A percentile compares a stretch with the other conserved stretches of the same genome.
These are phyloP conservation scores for Suhomyces kilbournensis DNA, from an alignment of 805 yeast species.

Conservation along the genomic window DNA sequence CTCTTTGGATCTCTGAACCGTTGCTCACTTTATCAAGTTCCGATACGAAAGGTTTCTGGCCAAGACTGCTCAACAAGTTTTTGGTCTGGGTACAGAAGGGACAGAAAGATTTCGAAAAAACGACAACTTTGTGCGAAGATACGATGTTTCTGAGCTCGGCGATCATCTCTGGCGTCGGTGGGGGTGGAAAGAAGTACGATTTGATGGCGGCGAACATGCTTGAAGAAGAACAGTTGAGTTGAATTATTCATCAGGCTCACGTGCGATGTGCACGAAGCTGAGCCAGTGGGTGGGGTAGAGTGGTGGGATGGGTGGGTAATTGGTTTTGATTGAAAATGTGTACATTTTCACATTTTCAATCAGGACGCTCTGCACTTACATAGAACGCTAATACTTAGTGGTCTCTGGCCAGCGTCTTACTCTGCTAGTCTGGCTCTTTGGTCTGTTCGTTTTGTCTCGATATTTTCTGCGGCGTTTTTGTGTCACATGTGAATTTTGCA, in stretches of 20 bases:
- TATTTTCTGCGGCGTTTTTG: neutral
- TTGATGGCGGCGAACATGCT: constrained; percentile 8
- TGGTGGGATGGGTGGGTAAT: too few species aligned
- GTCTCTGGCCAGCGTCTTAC: too few species aligned
- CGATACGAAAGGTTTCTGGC: constrained; percentile 21
- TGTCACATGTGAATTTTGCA: neutral
- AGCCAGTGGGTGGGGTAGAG: too few species aligned
- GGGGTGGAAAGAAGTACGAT: constrained; percentile 11
- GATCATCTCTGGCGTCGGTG: constrained; percentile 10
- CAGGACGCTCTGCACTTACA: too few species aligned
- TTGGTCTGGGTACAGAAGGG: constrained; percentile 45
- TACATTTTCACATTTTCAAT: too few species aligned
- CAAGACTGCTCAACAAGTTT: constrained; percentile 19
- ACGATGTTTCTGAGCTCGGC: constrained; percentile 10
- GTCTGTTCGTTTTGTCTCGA: too few species aligned
- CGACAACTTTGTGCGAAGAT: constrained; percentile 15
- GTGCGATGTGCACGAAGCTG: neutral
- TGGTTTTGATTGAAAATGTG: too few species aligned
- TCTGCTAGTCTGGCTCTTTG: too few species aligned
- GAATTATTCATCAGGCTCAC: neutral
- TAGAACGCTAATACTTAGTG: too few species aligned
- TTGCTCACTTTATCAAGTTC: constrained; percentile 26
- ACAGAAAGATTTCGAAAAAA: constrained; percentile 38
- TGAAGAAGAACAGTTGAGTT: neutral
- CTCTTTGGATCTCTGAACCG: constrained; percentile 30